Evolutionary conservation across 495 filamentous ascomycete genomes (phyloP), one percentile per base, ranked within the genome.

Genomic region (Neurospora sp.): DNA sequence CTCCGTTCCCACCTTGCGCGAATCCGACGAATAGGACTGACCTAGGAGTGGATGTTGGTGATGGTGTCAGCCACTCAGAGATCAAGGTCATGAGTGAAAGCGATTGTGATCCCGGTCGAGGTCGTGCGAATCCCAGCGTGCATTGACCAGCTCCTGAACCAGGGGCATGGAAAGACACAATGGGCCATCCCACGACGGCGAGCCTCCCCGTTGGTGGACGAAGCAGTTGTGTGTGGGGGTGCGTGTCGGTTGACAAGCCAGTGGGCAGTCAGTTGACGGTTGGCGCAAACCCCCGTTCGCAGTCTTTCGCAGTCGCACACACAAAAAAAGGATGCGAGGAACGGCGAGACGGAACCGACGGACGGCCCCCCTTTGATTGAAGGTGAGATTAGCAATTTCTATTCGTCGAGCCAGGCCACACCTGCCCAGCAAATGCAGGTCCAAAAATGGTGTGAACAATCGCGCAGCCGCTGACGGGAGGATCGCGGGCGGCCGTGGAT

Each of bases 371-470:
- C 79, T 77, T 80, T 80, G 75, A 78, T 79, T 75, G 72, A 77
- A 72, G 76, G 74, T 76, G 75, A 80, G 77, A 82, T 82, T 77
- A 79, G 79, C 79, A 78, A 78, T 78, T 80, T 77, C 75, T 74
- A 82, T 80, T 80, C 78, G 79, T 76, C 78, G 74, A 76, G 44
- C 49, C 39, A 72, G 73, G 46, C 27, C 38, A 39, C 72, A 72
- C 70, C 23, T n/a, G 72, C 20, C 49, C 27, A 66, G 39, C 39
- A 62, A 72, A 38, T 72, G 14, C 35, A 73, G 70, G 69, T 20
- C 23, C 69, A 23, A 60, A 27, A 69, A 74, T 72, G 46, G 72
- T 66, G 54, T 35, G 27, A 66, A 66, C 54, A 66, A 66, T 66
- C 27, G 54, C 54, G 54, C 54, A 66, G 54, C 27, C 54, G 27